Evolutionary conservation across 768 basidiomycete species (phyloP), one percentile per base, ranked within the genome.

Genomic region (Dendrothele bispora): DNA sequence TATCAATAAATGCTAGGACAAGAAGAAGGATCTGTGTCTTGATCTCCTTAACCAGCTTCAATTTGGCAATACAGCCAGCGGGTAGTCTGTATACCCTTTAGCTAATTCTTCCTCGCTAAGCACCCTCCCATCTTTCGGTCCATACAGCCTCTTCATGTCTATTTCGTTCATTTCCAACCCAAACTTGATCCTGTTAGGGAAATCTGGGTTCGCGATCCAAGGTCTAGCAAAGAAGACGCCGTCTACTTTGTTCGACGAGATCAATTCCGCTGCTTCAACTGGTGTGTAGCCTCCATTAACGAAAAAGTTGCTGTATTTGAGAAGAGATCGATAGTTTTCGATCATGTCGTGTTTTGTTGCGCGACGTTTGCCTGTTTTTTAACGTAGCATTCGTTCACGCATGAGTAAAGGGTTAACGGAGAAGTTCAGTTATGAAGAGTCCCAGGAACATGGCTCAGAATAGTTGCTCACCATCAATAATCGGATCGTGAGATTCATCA

Each of bases 141-240:
- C 53, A 35, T 54, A 54, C 2, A 61, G 30, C 4, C 39, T 54
- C 32, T 44, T 27, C 6, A n/a, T n/a, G 29, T 60, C 57, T 15
- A 60, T n/a, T 29, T n/a, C 34, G 8, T 28, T 43, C 2, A 61
- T 21, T 4, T 58, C 42, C 30, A 56, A 46, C 2, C 55, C 60
- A 36, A 52, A 50, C 44, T 61, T 44, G 22, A 61, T 47, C 18
- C 60, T 50, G 32, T 57, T 57, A 25, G 55, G 56, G 17, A 66
- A 24, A 46, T 64, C 64, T 2, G 64, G 62, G 46, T 66, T 57
- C 12, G 52, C 42, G 18, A 62, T 56, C 58, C 59, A 64, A 21
- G 50, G 28, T 14, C 37, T 40, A 18, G 64, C 62, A 36, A 64
- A 61, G n/a, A 55, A 49, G 8, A 55, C 56, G 10, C 49, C 60